Percentiles rank a stretch among this genome's conserved stretches.
Evolutionary conservation across 805 yeast genomes (phyloP).

Genomic region (Yarrowia deformans): DNA sequence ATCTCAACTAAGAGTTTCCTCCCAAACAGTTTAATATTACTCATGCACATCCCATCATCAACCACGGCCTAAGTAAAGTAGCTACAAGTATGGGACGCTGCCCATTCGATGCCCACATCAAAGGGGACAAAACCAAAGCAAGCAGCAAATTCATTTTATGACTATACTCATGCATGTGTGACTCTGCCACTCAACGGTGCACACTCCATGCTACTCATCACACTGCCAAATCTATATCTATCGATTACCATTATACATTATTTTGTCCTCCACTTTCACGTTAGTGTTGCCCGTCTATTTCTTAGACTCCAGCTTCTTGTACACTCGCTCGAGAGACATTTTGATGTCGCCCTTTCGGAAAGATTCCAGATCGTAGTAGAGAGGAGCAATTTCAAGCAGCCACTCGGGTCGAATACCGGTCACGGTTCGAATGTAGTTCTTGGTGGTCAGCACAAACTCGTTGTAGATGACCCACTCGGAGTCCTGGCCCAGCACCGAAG

Average conservation of each 20-base stretch:
- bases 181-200: too few relatives aligned
- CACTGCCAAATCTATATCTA: conserved; percentile 23
- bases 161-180: too few relatives aligned
- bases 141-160: too few relatives aligned
- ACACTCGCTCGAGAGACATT: conserved; percentile 69
- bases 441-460: conserved; percentile 92
- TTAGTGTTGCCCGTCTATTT: conserved; percentile 6
- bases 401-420: conserved; percentile 91
- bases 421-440: conserved; percentile 93
- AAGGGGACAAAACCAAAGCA: too few relatives aligned
- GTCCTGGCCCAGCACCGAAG: conserved; percentile 86
- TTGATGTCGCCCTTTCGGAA: conserved; percentile 76
- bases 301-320: conserved; percentile 52
- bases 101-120: too few relatives aligned
- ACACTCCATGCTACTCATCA: too few relatives aligned
- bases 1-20: too few relatives aligned
- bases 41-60: too few relatives aligned
- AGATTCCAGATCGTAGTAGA: conserved; percentile 67
- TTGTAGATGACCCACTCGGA: conserved; percentile 94
- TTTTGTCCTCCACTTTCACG: conserved; percentile 25
- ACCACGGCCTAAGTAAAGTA: too few relatives aligned
- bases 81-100: too few relatives aligned
- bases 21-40: too few relatives aligned
- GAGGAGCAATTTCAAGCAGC: conserved; percentile 83
- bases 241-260: conserved; percentile 37